phyloP scores from a whole-genome alignment of 1,284 basidiomycete species.

The Fistulinella cinereoalba region DNA sequence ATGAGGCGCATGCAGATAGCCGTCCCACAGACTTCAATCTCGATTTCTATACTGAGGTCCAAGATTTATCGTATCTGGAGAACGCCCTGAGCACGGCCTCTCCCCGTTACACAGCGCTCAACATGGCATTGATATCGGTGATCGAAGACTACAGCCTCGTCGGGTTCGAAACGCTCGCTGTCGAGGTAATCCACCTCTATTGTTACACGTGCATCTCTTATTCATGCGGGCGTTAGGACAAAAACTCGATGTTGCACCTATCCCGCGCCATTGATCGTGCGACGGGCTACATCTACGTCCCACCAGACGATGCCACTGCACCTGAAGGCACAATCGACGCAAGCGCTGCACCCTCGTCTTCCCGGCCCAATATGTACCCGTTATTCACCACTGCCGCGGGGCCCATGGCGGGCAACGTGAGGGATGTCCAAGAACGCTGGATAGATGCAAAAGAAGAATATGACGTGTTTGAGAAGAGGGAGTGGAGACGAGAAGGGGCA shows the following conservation, averaged over 20 bases:
- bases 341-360: constrained; percentile 39
- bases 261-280: constrained; percentile 82
- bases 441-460: constrained; percentile 74
- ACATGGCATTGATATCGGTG: constrained; percentile 86
- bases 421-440: constrained; percentile 89
- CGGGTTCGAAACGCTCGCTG: constrained; percentile 94
- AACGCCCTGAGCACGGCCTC: constrained; percentile 67
- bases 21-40: constrained; percentile 84
- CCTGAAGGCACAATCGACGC: constrained; percentile 52
- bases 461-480: constrained; percentile 71
- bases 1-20: not conserved
- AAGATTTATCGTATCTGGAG: constrained; percentile 89
- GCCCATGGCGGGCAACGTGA: constrained; percentile 53
- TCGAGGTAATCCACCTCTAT: constrained; percentile 60
- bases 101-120: constrained; percentile 72
- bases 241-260: constrained; percentile 87
- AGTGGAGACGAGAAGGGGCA: constrained; percentile 67
- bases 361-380: constrained; percentile 60
- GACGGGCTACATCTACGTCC: constrained; percentile 84
- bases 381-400: constrained; percentile 68
- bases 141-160: constrained; percentile 95
- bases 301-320: constrained; percentile 47
- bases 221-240: constrained; percentile 58
- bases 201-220: not conserved
- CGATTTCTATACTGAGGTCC: constrained; percentile 97